Conservation (phyloP, 257 asterid species). For the Plantago major region DNA sequence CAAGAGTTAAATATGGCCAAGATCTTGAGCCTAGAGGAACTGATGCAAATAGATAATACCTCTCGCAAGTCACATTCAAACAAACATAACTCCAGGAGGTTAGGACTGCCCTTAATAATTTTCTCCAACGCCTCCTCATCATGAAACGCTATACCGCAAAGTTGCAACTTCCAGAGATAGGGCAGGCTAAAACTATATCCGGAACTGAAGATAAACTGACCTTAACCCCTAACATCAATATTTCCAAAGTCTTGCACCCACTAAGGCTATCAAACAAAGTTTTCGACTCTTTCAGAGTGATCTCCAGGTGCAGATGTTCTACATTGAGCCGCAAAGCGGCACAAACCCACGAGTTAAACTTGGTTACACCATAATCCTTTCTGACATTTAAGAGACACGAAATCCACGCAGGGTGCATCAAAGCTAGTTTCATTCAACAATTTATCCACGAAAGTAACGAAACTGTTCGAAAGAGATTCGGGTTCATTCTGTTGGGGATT, state of each 20-base stretch:
- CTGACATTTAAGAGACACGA: neutral
- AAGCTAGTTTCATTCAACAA: neutral
- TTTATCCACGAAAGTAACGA: neutral
- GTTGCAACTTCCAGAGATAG: neutral
- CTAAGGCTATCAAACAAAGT: neutral
- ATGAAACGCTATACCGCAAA: neutral
- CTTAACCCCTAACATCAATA: neutral
- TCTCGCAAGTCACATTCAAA: neutral
- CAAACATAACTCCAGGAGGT: neutral
- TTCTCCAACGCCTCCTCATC: neutral
- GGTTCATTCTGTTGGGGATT: neutral
- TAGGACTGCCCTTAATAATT: neutral
- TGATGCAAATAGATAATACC: neutral
- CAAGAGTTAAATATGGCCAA: neutral
- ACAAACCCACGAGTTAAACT: conserved; percentile 1
- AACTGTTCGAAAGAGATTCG: neutral
- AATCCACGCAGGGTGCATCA: neutral
- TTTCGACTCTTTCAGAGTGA: neutral
- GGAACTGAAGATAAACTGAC: neutral
- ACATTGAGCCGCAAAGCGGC: neutral
- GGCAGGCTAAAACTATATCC: neutral
- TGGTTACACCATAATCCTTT: neutral
- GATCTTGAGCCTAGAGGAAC: neutral
- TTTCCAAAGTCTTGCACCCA: neutral
- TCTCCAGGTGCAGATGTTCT: too few species aligned